Percentiles rank a stretch among this genome's conserved stretches.
Evolutionary conservation across 2,329 filamentous ascomycete genomes (phyloP).

Genomic region (Colletotrichum somersetense): DNA sequence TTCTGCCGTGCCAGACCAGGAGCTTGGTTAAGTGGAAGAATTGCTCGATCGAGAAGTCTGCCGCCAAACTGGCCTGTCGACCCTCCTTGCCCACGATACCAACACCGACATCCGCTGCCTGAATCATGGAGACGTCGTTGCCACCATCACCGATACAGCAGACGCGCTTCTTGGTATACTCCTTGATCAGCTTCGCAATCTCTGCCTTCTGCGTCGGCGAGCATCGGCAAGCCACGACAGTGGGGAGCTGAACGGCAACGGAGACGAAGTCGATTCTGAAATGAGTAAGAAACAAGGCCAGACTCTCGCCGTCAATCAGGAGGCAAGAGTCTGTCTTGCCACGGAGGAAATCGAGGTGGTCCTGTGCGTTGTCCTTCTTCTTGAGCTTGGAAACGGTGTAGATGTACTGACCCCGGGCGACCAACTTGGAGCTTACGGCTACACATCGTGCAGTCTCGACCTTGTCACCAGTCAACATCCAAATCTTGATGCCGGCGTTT

Average conservation of each 20-base stretch:
- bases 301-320: slow-evolving; percentile 93
- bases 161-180: slow-evolving; percentile 92
- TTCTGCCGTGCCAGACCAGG: slow-evolving; percentile 98
- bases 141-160: slow-evolving; percentile 98
- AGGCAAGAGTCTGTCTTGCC: slow-evolving; percentile 90
- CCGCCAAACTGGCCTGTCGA: slow-evolving; percentile 91
- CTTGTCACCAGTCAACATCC: slow-evolving; percentile 99
- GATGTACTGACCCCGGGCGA: slow-evolving; percentile 93
- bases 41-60: slow-evolving; percentile 96
- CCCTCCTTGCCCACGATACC: slow-evolving; percentile 99
- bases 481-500: slow-evolving; percentile 98
- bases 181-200: slow-evolving; percentile 88
- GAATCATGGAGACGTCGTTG: slow-evolving; percentile 99
- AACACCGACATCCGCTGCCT: slow-evolving; percentile 96
- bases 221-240: slow-evolving; percentile 95
- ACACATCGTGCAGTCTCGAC: slow-evolving; percentile 98
- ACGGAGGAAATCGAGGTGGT: slow-evolving; percentile 88
- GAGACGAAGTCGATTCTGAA: slow-evolving; percentile 89
- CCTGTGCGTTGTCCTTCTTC: slow-evolving; percentile 85
- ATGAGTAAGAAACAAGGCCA: slow-evolving; percentile 84
- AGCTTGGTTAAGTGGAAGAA: slow-evolving; percentile 96
- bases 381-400: slow-evolving; percentile 91
- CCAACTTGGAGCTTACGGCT: slow-evolving; percentile 93
- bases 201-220: slow-evolving; percentile 98
- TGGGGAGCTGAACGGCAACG: slow-evolving; percentile 86